phyloP scores from a whole-genome alignment of 805 yeast genomes.

The Diddensiella santjacobensis region DNA sequence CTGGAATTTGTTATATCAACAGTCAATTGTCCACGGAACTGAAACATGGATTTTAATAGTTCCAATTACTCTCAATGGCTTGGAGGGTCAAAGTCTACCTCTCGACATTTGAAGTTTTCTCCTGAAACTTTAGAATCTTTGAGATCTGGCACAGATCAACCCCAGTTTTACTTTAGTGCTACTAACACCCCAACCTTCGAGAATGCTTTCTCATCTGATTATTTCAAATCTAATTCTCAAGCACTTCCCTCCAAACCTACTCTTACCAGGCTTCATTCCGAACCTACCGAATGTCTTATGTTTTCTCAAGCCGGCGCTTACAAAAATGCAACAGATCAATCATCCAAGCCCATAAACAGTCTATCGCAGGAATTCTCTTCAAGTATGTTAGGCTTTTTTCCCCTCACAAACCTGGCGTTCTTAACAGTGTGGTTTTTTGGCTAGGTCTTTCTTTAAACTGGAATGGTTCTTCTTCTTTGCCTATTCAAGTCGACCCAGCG shows the following conservation, averaged over 20 bases:
- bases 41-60: background rate
- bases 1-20: background rate
- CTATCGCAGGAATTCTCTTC: too few species aligned
- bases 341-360: too few species aligned
- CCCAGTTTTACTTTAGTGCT: background rate
- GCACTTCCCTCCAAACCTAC: background rate
- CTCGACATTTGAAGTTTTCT: background rate
- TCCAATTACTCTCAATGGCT: background rate
- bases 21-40: background rate
- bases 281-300: background rate
- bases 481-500: background rate
- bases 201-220: too few species aligned
- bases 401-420: too few species aligned
- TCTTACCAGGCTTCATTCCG: background rate
- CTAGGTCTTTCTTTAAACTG: background rate
- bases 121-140: background rate
- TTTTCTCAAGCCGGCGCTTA: background rate
- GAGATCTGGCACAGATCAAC: background rate
- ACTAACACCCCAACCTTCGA: background rate
- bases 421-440: too few species aligned
- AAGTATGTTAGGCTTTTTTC: too few species aligned
- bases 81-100: background rate
- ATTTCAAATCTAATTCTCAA: background rate
- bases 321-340: too few species aligned
- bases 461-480: background rate